Evolutionary conservation across 1,284 basidiomycete species (phyloP).

Genomic region (Dichomitus squalens): DNA sequence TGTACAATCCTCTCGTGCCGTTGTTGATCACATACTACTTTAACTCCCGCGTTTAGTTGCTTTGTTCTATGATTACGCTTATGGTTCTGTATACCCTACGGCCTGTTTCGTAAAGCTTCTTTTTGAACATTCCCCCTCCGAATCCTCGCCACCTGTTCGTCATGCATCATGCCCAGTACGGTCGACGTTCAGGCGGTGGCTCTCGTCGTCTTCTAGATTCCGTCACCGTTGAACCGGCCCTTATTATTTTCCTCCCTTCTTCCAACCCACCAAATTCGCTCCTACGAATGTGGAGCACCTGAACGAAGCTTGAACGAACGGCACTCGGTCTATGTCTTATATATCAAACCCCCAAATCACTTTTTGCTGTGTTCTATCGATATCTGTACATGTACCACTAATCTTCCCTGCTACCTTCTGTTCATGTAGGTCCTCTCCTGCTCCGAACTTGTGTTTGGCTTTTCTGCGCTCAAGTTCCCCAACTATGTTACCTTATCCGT

Average conservation of each 20-base stretch:
- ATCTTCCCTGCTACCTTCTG: not conserved
- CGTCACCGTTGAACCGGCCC: not conserved
- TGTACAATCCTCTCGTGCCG: slow-evolving; percentile 10
- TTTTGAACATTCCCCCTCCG: not conserved
- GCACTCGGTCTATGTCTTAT: slow-evolving; percentile 14
- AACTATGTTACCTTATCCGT: not conserved
- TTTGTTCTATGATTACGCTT: slow-evolving; percentile 14
- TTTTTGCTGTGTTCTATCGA: slow-evolving; percentile 1
- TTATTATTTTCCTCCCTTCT: not conserved
- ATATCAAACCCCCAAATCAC: slow-evolving; percentile 1
- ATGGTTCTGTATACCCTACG: slow-evolving; percentile 9
- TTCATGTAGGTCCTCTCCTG: not conserved
- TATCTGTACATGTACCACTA: slow-evolving; percentile 18
- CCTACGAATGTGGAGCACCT: not conserved
- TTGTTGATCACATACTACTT: slow-evolving; percentile 10
- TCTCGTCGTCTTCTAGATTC: not conserved
- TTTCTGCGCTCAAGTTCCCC: not conserved
- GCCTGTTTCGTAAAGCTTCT: not conserved
- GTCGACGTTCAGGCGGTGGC: too few species aligned
- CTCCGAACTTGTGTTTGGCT: not conserved
- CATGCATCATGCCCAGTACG: too few species aligned
- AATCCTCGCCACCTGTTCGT: not conserved
- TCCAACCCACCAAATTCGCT: not conserved
- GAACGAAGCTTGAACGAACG: slow-evolving; percentile 4
- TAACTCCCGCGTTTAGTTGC: slow-evolving; percentile 11